Evolutionary conservation across 2,329 filamentous ascomycete species (phyloP), one percentile per base, ranked within the genome.

Genomic region (Penicillium hordei): DNA sequence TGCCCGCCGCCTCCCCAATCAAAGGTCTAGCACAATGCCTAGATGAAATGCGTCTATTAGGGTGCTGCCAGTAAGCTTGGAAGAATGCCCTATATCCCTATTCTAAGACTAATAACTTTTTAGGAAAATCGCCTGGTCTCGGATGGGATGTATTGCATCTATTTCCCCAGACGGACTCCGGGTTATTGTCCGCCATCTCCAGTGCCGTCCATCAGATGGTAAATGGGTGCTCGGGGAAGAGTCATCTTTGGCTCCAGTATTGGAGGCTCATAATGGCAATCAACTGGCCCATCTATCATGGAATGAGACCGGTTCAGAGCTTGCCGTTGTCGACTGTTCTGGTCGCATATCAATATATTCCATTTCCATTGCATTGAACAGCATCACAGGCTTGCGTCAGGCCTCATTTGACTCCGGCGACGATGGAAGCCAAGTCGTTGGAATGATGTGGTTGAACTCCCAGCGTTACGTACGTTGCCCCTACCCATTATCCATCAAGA

Each of bases 41-140:
- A 38, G 89, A 94, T 71, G 89, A 95, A 68, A 80, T 94, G 65
- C 86, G 89, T 63, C 79, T 83, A 57, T 84, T 84, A 58, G 91
- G 91, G 17, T 94, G 90, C 72, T 91, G 88, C 80, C 89, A 92
- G 91, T 94, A 85, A 77, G 87, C 82, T 48, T 44, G 46, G 15
- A 34, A 45, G n/a, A 27, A 27, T 27, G 19, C 9, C n/a, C 5
- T 12, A 25, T n/a, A 48, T 43, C 9, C 8, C 10, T 19, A 34
- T 52, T 52, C 25, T 12, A 46, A 34, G n/a, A 46, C 62, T 72
- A 50, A 74, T 71, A 60, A 65, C 55, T 23, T 12, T 48, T 44
- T 65, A 95, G 92, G 71, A 86, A 86, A 63, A 83, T 97, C 53
- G 87, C 89, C 31, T 97, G 93, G 93, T 96, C 93, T 12, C 92